These are phyloP conservation scores for Xylaria venustula DNA, from an alignment of 495 filamentous ascomycete genomes.

Conservation along the genomic window DNA sequence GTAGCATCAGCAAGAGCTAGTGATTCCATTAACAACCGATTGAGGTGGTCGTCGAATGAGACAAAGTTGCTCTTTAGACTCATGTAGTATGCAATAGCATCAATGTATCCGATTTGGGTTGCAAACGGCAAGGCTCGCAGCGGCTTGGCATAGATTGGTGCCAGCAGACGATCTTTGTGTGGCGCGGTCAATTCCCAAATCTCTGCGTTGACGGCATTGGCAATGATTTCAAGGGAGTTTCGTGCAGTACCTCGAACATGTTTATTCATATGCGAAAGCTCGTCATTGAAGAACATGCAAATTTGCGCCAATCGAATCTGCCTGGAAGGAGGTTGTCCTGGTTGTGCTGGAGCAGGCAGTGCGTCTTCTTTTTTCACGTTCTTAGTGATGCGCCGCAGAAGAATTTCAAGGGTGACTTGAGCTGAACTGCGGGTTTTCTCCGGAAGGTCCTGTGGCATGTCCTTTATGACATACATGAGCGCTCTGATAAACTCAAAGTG, in stretches of 20 bases:
- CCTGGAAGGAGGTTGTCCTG: slow-evolving; percentile 30
- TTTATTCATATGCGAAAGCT: slow-evolving; percentile 90
- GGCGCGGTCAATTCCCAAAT: slow-evolving; percentile 83
- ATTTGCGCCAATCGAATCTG: slow-evolving; percentile 60
- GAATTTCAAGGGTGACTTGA: slow-evolving; percentile 73
- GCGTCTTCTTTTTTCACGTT: slow-evolving; percentile 73
- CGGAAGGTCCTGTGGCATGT: slow-evolving; percentile 89
- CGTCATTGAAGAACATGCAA: slow-evolving; percentile 77
- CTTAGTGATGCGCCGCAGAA: slow-evolving; percentile 73
- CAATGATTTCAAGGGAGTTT: slow-evolving; percentile 74
- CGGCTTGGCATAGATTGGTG: slow-evolving; percentile 91
- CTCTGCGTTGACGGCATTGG: slow-evolving; percentile 69
- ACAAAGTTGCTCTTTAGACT: slow-evolving; percentile 81
- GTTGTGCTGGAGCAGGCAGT: slow-evolving; percentile 44
- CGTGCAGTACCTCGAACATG: slow-evolving; percentile 86
- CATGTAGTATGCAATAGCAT: slow-evolving; percentile 92
- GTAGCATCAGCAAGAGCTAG: slow-evolving; percentile 89
- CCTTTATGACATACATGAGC: slow-evolving; percentile 94
- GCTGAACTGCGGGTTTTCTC: slow-evolving; percentile 80
- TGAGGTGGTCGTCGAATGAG: slow-evolving; percentile 85
- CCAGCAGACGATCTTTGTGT: slow-evolving; percentile 80
- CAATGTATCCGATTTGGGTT: slow-evolving; percentile 95
- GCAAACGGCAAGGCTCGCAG: slow-evolving; percentile 86
- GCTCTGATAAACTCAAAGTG: slow-evolving; percentile 83
- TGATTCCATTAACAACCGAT: slow-evolving; percentile 86